Base-by-base conservation (phyloP, 2,329 filamentous ascomycete genomes). In the Pseudopyrenochaeta lycopersici region DNA sequence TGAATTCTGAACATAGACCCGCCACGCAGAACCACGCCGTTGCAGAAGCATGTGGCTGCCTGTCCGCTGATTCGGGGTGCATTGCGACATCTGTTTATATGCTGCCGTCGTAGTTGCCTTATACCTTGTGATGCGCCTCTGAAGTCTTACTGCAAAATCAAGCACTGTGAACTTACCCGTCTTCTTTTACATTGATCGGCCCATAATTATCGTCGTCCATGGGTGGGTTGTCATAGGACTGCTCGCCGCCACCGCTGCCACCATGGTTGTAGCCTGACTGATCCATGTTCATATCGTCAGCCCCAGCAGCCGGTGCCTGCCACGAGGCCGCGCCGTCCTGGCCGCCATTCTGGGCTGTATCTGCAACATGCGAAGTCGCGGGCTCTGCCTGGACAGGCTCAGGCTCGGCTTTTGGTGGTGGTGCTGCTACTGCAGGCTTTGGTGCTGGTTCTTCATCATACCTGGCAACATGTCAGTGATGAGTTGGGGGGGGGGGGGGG, bases 171-270 rank as follows among this genome's bases (percentile, higher is more conserved):
- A 77, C 91, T 93, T 88, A 96, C 91, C 91, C 91, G 74, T 96
- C 91, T 85, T 96, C 91, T 78, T 96, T 96, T 52, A 93, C 90
- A 56, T 88, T 89, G 57, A 90, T 87, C 55, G 78, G 77, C 30
- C 77, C 77, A 55, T 80, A 78, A 49, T 81, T 76, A 44, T 79
- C 76, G 29, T 79, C 74, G 29, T 73, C 71, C 39, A 71, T 64
- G 10, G 65, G 64, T 39, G 58, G 65, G 43, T 68, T 68, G 52
- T 71, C 71, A 32, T 68, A 70, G 6, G 68, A 62, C 49, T 72
- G 67, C 31, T 65, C 60, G 47, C 65, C 67, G 54, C 70, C 72
- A 10, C 58, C 23, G 23, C 70, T 72, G 9, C 58, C 23, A 9
- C 23, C 23, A 27, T 27, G 66, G 38, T 72, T 69, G 53, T 61